Base-by-base conservation (phyloP, 305 asterid genomes). In the Ajuga reptans region DNA sequence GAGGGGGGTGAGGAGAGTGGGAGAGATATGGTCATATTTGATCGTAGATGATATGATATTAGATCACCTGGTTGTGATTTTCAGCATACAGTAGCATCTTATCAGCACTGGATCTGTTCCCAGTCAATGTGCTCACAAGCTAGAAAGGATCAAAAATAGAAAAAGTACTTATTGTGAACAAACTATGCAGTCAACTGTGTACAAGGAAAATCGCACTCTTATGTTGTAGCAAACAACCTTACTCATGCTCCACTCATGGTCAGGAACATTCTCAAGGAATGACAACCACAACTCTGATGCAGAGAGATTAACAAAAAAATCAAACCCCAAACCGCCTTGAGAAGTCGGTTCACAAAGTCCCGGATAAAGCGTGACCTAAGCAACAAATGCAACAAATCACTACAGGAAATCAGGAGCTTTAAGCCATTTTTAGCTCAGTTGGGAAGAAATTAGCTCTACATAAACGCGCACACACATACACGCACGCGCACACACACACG, bases 241-340 rank as follows among this genome's bases (percentile, higher is more conserved):
- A 81, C 83, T 87, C 97, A 92, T 90, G 86, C 86, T 87, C 98
- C 98, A 92, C 76, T 87, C 86, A 68, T 78, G 84, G 31, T 90
- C 96, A 15, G 92, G 96, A 71, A 83, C 78, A 62, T 86, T 84
- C 81, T 84, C 85, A 53, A 92, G 84, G 71, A 82, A 84, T 27
- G 92, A 81, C 69, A 84, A 78, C 97, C 95, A 92, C 92, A 84
- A 77, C 75, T 90, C 98, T 45, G 97, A 78, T 56, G 96, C 97
- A 71, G 98, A 92, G 74, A 78, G 87, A 85, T 90, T 92, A 68
- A 85, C 96, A 75, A 81, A 87, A 77, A 78, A 92, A 84, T 90
- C 97, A 82, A 88, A 92, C 75, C 98, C 98, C 81, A 92, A 66
- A 81, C 98, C 95, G 77, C 97, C 98, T 82, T 88, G 97, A 60